Evolutionary conservation across 257 asterid species (phyloP).

Genomic region (Solanum neorickii): DNA sequence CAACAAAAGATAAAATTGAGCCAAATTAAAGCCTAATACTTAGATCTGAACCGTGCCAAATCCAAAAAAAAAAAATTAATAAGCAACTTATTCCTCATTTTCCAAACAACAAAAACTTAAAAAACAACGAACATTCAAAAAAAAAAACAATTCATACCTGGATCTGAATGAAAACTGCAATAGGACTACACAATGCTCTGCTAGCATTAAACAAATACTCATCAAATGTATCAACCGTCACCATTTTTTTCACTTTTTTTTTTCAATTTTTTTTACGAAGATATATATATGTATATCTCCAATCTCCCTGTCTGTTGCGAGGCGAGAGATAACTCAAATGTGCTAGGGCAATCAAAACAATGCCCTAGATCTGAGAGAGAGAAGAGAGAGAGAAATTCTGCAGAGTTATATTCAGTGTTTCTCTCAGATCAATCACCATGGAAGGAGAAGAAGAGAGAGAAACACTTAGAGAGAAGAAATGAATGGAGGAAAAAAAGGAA

Average conservation of each 20-base stretch:
- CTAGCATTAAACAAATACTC: conserved; percentile 53
- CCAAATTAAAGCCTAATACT: neutral
- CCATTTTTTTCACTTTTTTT: conserved; percentile 19
- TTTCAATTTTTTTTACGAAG: neutral
- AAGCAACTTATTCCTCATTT: neutral
- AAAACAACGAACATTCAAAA: neutral
- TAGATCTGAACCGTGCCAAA: neutral
- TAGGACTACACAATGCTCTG: conserved; percentile 59
- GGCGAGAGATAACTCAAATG: neutral
- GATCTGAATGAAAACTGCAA: conserved; percentile 76
- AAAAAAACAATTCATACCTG: conserved; percentile 35
- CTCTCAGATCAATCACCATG: conserved; percentile 35
- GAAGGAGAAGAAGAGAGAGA: neutral
- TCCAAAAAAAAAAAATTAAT: neutral
- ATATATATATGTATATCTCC: neutral
- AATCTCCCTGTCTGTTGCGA: neutral
- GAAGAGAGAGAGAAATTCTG: neutral
- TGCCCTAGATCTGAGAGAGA: conserved; percentile 21
- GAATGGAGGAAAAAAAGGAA: conserved; percentile 9
- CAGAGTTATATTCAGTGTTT: neutral
- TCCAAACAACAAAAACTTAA: neutral
- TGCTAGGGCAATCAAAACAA: conserved; percentile 33
- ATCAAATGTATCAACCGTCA: conserved; percentile 50
- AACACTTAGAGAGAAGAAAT: neutral
- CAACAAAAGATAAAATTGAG: neutral